Percentiles rank a stretch among this genome's conserved stretches.
Conservation (phyloP, 2,329 filamentous ascomycete species). For the Thelonectria olida region DNA sequence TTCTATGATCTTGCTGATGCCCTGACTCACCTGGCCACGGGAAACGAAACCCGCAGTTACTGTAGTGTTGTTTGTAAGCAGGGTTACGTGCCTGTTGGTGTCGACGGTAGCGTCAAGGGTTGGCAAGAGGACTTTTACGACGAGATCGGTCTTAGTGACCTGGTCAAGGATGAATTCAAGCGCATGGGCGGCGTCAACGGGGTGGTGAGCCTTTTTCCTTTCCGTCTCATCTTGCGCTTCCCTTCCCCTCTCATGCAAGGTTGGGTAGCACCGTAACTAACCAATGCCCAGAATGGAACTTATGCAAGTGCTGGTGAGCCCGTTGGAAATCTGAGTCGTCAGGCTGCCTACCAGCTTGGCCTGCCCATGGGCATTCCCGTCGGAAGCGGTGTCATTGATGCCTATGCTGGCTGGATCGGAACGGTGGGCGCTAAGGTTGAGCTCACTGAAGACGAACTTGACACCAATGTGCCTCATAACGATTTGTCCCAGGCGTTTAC, state of each 20-base stretch:
- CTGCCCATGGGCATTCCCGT: conserved; percentile 89
- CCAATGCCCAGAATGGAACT: conserved; percentile 76
- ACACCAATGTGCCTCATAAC: conserved; percentile 75
- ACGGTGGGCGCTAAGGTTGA: conserved; percentile 97
- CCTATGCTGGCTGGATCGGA: conserved; percentile 98
- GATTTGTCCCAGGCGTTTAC: conserved; percentile 93
- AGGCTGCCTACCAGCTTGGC: conserved; percentile 84
- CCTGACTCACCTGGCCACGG: conserved; percentile 92
- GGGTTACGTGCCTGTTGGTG: conserved; percentile 94
- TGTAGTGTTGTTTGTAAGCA: conserved; percentile 98
- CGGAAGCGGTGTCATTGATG: conserved; percentile 96
- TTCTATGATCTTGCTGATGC: conserved; percentile 97
- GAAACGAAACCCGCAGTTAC: conserved; percentile 89
- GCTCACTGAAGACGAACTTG: conserved; percentile 72
- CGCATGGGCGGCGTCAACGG: conserved; percentile 94
- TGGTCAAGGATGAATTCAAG: conserved; percentile 87
- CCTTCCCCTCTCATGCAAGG: background rate
- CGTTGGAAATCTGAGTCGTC: conserved; percentile 84
- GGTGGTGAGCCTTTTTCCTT: conserved; percentile 74
- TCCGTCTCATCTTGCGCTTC: conserved; percentile 22
- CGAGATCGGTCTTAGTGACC: conserved; percentile 85
- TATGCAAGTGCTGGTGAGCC: conserved; percentile 93
- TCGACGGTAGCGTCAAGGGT: conserved; percentile 95
- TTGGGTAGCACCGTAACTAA: conserved; percentile 18
- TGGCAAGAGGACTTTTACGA: conserved; percentile 97